Evolutionary conservation across 306 rosid species (phyloP), one percentile per base, ranked within the genome.

Genomic region (Prunus campanulata): DNA sequence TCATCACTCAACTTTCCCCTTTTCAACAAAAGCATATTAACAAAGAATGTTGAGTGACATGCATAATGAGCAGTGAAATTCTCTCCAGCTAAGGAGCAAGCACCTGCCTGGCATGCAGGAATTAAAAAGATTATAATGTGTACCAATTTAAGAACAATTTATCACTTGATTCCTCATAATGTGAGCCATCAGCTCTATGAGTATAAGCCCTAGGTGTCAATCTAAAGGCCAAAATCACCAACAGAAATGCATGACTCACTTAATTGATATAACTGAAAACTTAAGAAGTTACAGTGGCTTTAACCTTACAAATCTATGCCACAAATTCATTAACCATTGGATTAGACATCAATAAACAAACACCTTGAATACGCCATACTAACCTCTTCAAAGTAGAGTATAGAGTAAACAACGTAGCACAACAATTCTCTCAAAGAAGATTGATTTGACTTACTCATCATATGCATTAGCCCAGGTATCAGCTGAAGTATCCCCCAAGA

Each of bases 401-500:
- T 18, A 35, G 14, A 14, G 19, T 16, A 42, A 6, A 42, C 42
- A 44, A 59, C 32, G 61, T 16, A 15, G 49, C 2, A 19, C 42
- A 62, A 32, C 12, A 65, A 14, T 61, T 65, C 0, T 32, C 18
- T 13, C 6, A 32, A 18, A 32, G 46, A 16, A 65, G 50, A 35
- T 18, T 6, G 4, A 65, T 65, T 72, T 74, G 70, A 89, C 99
- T 85, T 88, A 96, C 99, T 92, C 97, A 81, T 96, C 90, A 73
- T 88, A 96, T 50, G 93, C 84, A 3, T 83, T 86, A 52, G 96
- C 98, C 99, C 99, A 96, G 56, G 65, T 80, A 77, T 96, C 93
- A 27, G 92, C 67, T 72, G 89, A 77, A 68, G 78, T 74, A 35
- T 90, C 91, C 44, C 88, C 96, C 11, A 84, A 78, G 75, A 83